Base-by-base conservation (phyloP, 495 filamentous ascomycete species). In the Apodospora peruviana region DNA sequence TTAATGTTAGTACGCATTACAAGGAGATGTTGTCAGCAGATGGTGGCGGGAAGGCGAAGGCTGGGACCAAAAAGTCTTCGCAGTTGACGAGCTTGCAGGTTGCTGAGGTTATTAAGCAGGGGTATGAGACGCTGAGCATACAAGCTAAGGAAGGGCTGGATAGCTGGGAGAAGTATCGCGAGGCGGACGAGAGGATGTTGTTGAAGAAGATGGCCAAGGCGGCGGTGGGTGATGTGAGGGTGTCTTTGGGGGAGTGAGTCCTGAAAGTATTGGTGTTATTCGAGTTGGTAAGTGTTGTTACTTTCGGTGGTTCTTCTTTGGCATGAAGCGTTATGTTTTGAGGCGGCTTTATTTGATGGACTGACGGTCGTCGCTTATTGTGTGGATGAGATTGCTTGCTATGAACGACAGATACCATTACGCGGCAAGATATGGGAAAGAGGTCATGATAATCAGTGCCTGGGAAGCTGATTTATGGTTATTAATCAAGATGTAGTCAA, bases 91-190 rank as follows among this genome's bases (percentile, higher is more conserved):
- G 88, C 21, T 71, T 80, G 9, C 88, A 96, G 67, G 88, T 98
- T 14, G 84, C 83, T 29, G 85, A 85, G 50, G 87, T 96, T 43
- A 96, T 98, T 58, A 94, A 93, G 72, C 85, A 90, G 62, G 93
- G 93, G 0, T 97, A 95, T 60, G 93, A 98, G 66, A 94, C 88
- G 34, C 70, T 98, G 57, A 88, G 82, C 50, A 88, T 97, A 44
- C 85, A 91, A 62, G 78, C 85, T 9, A 87, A 84, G 56, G 89
- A 90, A 58, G 91, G 86, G 0, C 59, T 95, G 51, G 90, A 87
- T 66, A 78, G 77, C 18, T 94, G 87, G 87, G 83, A 83, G 55
- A 72, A 74, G 53, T 90, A 81, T 53, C 70, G 87, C 7, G 87
- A 91, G 67, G 85, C 86, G 7, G 90, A 96, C 58, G 76, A 85